phyloP scores from a whole-genome alignment of 768 basidiomycete genomes.

The Mycena crocata region DNA sequence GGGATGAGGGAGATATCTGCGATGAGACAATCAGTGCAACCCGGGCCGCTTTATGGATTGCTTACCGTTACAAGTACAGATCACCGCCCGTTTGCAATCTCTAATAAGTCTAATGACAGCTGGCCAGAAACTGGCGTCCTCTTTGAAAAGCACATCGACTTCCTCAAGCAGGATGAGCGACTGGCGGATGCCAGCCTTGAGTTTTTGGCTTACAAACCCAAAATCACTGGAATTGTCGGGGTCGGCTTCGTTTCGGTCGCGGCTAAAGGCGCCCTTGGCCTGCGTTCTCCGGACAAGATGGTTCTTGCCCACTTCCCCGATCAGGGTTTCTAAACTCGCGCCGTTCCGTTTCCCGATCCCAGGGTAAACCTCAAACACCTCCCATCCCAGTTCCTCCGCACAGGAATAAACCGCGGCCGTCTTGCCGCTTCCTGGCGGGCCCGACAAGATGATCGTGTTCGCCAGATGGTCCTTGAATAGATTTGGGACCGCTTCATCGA shows the following conservation, averaged over 20 bases:
- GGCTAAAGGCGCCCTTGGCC: conserved; percentile 12
- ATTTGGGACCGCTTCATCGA: conserved; percentile 37
- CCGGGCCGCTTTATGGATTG: not conserved
- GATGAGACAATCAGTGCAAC: conserved; percentile 7
- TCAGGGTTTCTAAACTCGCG: conserved; percentile 77
- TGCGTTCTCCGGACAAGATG: conserved; percentile 73
- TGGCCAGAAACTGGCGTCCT: conserved; percentile 89
- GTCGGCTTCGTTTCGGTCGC: conserved; percentile 24
- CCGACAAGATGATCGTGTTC: conserved; percentile 88
- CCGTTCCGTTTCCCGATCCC: conserved; percentile 93
- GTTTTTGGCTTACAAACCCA: conserved; percentile 40
- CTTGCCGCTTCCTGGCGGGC: conserved; percentile 90
- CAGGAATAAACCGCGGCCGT: conserved; percentile 94
- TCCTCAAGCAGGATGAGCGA: conserved; percentile 94
- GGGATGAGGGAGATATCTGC: conserved; percentile 83
- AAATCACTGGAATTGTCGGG: conserved; percentile 33
- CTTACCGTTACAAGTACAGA: conserved; percentile 96
- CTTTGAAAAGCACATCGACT: conserved; percentile 91
- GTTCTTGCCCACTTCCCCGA: conserved; percentile 95
- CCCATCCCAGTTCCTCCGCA: conserved; percentile 93
- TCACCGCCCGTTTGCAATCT: conserved; percentile 86
- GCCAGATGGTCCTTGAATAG: conserved; percentile 65
- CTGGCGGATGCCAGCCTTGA: conserved; percentile 61
- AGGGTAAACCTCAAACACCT: conserved; percentile 96
- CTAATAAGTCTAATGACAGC: conserved; percentile 84